Evolutionary conservation across 2,329 filamentous ascomycete species (phyloP).

Genomic region (Eutypella sp.): DNA sequence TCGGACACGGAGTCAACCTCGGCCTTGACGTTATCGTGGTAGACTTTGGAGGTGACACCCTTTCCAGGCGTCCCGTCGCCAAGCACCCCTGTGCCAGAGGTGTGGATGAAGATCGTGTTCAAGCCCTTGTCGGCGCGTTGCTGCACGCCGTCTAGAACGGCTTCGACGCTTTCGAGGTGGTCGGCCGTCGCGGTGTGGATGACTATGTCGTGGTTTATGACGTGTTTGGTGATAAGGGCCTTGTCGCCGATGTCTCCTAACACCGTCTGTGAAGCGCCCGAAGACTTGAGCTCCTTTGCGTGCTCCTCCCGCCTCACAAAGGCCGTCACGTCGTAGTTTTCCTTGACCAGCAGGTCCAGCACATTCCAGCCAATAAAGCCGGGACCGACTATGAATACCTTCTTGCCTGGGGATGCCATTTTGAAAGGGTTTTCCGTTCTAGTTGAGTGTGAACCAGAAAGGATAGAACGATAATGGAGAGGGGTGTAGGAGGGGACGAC

Average conservation of each 20-base stretch:
- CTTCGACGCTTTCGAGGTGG: slow-evolving; percentile 38
- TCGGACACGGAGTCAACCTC: slow-evolving; percentile 37
- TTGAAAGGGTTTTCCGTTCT: background rate
- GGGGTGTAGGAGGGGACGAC: no score
- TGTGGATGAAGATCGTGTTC: slow-evolving; percentile 44
- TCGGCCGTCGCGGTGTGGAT: slow-evolving; percentile 47
- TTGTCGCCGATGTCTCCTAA: slow-evolving; percentile 37
- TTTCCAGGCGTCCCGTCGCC: slow-evolving; percentile 31
- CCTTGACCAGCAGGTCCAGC: slow-evolving; percentile 36
- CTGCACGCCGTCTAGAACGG: slow-evolving; percentile 38
- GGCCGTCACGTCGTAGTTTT: slow-evolving; percentile 37
- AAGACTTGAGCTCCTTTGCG: slow-evolving; percentile 29
- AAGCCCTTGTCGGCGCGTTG: slow-evolving; percentile 31
- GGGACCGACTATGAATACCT: slow-evolving; percentile 39
- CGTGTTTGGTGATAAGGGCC: slow-evolving; percentile 32
- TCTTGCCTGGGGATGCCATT: slow-evolving; percentile 18
- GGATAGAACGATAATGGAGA: no score
- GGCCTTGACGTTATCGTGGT: slow-evolving; percentile 33
- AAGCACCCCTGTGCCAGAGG: slow-evolving; percentile 37
- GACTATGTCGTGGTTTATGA: slow-evolving; percentile 34
- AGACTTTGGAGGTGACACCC: slow-evolving; percentile 34
- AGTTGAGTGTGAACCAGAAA: background rate
- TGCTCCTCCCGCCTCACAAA: slow-evolving; percentile 35
- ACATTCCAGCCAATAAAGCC: slow-evolving; percentile 45
- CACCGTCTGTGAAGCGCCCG: slow-evolving; percentile 30